Conservation (phyloP, 2,329 filamentous ascomycete genomes). For the Pseudogymnoascus sp. region DNA sequence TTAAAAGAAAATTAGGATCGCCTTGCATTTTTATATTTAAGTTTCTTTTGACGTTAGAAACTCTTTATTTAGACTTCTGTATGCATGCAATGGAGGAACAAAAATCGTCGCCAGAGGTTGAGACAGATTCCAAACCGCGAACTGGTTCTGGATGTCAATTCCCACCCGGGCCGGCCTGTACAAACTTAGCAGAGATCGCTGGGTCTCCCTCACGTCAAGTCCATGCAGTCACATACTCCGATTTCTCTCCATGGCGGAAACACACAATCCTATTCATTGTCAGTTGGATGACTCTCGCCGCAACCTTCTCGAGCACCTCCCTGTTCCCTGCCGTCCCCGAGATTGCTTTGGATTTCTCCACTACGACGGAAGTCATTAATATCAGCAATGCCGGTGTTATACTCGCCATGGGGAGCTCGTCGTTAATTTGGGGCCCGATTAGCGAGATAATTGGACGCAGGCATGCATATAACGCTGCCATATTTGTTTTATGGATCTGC, state of each 20-base stretch:
- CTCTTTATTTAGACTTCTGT: too few relatives aligned
- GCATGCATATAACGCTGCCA: slow-evolving; percentile 11
- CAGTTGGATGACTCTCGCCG: slow-evolving; percentile 34
- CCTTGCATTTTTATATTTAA: neutral
- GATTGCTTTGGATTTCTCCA: slow-evolving; percentile 32
- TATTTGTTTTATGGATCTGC: slow-evolving; percentile 12
- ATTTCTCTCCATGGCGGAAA: slow-evolving; percentile 31
- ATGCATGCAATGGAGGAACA: neutral
- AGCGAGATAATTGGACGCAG: slow-evolving; percentile 13
- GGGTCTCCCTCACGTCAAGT: neutral
- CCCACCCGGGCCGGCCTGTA: neutral
- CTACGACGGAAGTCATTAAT: slow-evolving; percentile 22
- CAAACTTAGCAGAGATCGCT: neutral
- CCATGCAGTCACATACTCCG: neutral
- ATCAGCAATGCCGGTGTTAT: slow-evolving; percentile 17
- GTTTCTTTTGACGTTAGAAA: neutral
- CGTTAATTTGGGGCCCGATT: slow-evolving; percentile 14
- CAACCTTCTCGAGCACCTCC: slow-evolving; percentile 36
- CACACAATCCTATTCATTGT: slow-evolving; percentile 33
- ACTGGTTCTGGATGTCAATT: neutral
- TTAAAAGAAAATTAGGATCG: neutral
- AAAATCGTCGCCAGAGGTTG: neutral
- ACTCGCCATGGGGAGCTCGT: slow-evolving; percentile 13
- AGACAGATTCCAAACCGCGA: neutral
- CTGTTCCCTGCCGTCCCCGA: slow-evolving; percentile 33